A percentile compares a stretch with the other conserved stretches of the same genome.
phyloP scores from a whole-genome alignment of 441 rosid species.

The Hura crepitans region DNA sequence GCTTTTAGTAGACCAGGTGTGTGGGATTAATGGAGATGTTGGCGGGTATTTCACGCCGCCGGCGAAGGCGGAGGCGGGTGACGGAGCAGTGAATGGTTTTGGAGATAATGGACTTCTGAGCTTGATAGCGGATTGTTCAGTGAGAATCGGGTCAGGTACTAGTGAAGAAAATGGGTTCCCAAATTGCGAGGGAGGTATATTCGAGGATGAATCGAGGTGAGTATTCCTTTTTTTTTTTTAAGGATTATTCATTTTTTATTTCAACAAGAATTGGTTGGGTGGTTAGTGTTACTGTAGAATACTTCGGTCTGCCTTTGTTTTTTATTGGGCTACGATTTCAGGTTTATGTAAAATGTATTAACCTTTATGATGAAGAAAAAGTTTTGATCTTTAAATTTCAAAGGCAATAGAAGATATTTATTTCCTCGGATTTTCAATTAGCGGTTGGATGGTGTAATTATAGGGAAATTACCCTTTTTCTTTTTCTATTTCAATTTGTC shows the following conservation, averaged over 20 bases:
- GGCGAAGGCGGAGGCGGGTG: conserved; percentile 3
- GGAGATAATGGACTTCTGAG: neutral
- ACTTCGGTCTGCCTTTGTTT: neutral
- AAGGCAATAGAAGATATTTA: neutral
- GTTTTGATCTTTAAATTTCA: neutral
- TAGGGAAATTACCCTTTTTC: neutral
- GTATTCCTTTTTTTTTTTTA: neutral
- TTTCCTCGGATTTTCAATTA: neutral
- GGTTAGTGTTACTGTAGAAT: neutral
- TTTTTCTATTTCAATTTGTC: neutral
- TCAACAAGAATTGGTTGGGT: too few relatives aligned
- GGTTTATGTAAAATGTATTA: neutral
- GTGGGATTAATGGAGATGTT: conserved; percentile 16
- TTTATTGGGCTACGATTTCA: neutral
- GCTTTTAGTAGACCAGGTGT: conserved; percentile 29
- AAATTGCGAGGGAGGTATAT: conserved; percentile 5
- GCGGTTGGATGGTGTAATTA: neutral
- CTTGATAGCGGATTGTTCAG: conserved; percentile 19
- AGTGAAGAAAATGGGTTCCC: conserved; percentile 10
- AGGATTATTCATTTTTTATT: too few relatives aligned
- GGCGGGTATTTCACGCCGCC: conserved; percentile 35
- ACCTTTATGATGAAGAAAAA: neutral
- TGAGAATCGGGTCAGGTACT: conserved; percentile 11
- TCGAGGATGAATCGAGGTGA: conserved; percentile 29
- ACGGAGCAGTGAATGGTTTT: neutral